Percentiles rank a stretch among this genome's conserved stretches.
phyloP scores from a whole-genome alignment of 2,329 filamentous ascomycete species.

The Alternaria arbusti region DNA sequence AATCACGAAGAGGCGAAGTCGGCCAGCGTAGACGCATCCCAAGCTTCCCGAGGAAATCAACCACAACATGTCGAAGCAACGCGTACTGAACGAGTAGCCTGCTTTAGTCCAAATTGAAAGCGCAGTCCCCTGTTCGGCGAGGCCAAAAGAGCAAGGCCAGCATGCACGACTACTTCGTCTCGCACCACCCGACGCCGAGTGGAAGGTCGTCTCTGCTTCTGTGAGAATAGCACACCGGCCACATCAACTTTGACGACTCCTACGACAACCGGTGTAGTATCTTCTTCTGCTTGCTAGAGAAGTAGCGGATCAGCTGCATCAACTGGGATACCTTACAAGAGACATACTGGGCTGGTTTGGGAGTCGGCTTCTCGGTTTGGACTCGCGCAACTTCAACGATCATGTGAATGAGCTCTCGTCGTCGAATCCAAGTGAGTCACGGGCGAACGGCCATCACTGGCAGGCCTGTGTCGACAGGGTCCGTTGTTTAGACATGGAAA shows the following conservation, averaged over 20 bases:
- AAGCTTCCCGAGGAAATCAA: too few relatives aligned
- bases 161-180: not conserved
- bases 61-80: not conserved
- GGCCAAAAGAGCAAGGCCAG: not conserved
- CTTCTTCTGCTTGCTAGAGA: not conserved
- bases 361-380: not conserved
- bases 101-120: not conserved
- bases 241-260: not conserved
- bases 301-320: not conserved
- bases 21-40: too few relatives aligned
- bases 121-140: not conserved
- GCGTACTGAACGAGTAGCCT: not conserved
- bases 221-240: not conserved
- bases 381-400: not conserved
- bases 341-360: not conserved
- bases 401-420: not conserved
- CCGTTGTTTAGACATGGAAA: not conserved
- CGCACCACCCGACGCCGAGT: not conserved
- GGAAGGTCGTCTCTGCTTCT: not conserved
- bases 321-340: not conserved
- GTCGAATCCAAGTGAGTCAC: not conserved
- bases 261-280: not conserved
- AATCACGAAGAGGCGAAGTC: too few relatives aligned
- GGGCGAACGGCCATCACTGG: not conserved
- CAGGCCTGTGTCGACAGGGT: not conserved